Conservation (phyloP, 2,329 filamentous ascomycete genomes). For the Torrubiella hemipterigena region DNA sequence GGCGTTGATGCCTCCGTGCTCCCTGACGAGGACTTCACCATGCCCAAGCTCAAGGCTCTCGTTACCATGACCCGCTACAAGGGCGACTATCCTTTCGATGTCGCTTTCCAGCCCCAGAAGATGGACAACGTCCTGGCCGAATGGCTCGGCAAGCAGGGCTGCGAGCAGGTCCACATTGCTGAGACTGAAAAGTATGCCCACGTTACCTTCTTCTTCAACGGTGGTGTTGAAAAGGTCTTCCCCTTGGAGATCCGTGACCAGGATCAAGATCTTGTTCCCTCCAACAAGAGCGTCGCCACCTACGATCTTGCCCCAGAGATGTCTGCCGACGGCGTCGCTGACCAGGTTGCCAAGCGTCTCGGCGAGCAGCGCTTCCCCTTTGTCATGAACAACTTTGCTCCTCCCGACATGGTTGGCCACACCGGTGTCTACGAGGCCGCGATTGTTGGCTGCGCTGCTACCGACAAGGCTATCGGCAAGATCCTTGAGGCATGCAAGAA, state of each 20-base stretch:
- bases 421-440: slow-evolving; percentile 96
- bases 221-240: slow-evolving; percentile 94
- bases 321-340: slow-evolving; percentile 81
- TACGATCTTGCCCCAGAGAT: slow-evolving; percentile 95
- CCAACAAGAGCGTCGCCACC: slow-evolving; percentile 79
- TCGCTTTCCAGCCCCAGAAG: slow-evolving; percentile 86
- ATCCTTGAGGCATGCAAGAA: slow-evolving; percentile 92
- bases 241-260: slow-evolving; percentile 84
- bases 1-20: slow-evolving; percentile 82
- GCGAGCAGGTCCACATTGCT: slow-evolving; percentile 91
- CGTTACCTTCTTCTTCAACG: slow-evolving; percentile 99
- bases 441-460: slow-evolving; percentile 70
- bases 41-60: slow-evolving; percentile 72
- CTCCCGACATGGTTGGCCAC: slow-evolving; percentile 98
- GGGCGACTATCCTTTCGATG: slow-evolving; percentile 78
- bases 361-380: slow-evolving; percentile 82
- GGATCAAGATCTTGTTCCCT: slow-evolving; percentile 64
- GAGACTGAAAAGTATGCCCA: slow-evolving; percentile 99
- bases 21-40: slow-evolving; percentile 86
- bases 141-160: slow-evolving; percentile 79
- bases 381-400: slow-evolving; percentile 99
- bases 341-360: slow-evolving; percentile 82
- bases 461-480: slow-evolving; percentile 85
- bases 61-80: slow-evolving; percentile 99
- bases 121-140: slow-evolving; percentile 99